These are phyloP conservation scores for Populus pruinosa DNA, from an alignment of 345 rosid species.

Conservation along the genomic window DNA sequence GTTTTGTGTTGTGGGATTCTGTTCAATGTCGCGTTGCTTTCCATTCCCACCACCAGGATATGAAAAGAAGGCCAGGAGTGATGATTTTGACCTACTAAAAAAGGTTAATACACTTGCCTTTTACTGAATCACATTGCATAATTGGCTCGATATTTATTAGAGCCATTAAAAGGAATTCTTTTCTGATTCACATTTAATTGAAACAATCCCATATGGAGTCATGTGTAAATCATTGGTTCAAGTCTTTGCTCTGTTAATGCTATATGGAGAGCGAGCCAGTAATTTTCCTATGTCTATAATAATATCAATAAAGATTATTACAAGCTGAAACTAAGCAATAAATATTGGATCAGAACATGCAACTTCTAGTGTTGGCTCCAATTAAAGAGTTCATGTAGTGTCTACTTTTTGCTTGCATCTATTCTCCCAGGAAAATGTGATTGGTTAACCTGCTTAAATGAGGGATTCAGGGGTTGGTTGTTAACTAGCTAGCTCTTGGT, in stretches of 20 bases:
- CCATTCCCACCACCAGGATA: conserved; percentile 98
- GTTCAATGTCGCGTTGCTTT: conserved; percentile 99
- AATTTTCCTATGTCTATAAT: background rate
- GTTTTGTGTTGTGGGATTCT: conserved; percentile 17
- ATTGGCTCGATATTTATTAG: conserved; percentile 9
- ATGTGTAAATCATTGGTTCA: background rate
- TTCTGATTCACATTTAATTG: background rate
- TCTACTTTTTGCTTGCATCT: background rate
- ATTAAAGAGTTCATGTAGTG: background rate
- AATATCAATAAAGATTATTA: background rate
- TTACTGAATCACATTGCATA: background rate
- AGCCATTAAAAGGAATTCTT: background rate
- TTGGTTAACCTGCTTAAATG: background rate
- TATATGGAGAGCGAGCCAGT: background rate
- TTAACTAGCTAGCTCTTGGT: background rate
- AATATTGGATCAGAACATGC: background rate
- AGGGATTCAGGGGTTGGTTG: background rate
- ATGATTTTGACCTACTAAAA: conserved; percentile 50
- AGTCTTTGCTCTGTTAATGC: background rate
- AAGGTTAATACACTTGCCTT: conserved; percentile 45
- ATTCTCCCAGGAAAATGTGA: background rate
- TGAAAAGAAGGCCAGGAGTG: conserved; percentile 67
- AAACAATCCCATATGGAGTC: background rate
- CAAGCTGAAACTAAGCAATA: background rate
- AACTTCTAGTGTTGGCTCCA: background rate